Conservation (phyloP, 2,329 filamentous ascomycete species). For the Botrytis pseudocinerea region DNA sequence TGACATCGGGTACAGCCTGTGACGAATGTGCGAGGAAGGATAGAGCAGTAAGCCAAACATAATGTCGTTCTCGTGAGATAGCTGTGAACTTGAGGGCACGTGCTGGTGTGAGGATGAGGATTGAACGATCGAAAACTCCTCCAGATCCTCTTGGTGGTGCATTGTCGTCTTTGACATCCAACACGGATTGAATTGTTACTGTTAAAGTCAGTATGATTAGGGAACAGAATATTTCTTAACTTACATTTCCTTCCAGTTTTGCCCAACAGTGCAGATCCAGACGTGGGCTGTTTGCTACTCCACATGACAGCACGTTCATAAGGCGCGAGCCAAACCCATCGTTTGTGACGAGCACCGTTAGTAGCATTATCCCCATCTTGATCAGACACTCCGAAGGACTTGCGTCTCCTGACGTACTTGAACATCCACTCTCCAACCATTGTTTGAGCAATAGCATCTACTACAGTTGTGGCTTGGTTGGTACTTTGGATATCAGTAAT, state of each 20-base stretch:
- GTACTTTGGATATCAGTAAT: not conserved
- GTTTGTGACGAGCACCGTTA: slow-evolving; percentile 76
- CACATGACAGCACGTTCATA: slow-evolving; percentile 96
- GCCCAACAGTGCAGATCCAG: slow-evolving; percentile 82
- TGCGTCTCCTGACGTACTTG: slow-evolving; percentile 84
- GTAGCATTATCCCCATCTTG: slow-evolving; percentile 67
- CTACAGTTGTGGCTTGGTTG: slow-evolving; percentile 73
- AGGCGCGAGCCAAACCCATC: slow-evolving; percentile 98
- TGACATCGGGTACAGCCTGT: slow-evolving; percentile 74
- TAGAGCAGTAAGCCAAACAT: slow-evolving; percentile 89
- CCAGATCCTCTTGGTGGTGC: slow-evolving; percentile 70
- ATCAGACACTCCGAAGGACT: slow-evolving; percentile 79
- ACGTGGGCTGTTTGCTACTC: slow-evolving; percentile 95
- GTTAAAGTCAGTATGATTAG: slow-evolving; percentile 39
- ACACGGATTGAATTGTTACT: slow-evolving; percentile 94
- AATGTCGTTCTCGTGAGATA: slow-evolving; percentile 78
- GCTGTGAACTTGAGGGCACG: slow-evolving; percentile 95
- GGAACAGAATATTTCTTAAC: slow-evolving; percentile 44
- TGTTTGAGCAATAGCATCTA: slow-evolving; percentile 94
- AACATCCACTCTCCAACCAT: slow-evolving; percentile 99
- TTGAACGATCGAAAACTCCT: slow-evolving; percentile 83
- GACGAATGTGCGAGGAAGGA: slow-evolving; percentile 93
- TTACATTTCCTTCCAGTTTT: slow-evolving; percentile 93
- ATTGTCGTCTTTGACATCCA: slow-evolving; percentile 95
- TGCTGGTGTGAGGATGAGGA: slow-evolving; percentile 89